A percentile compares a stretch with the other conserved stretches of the same genome.
Evolutionary conservation across 768 basidiomycete genomes (phyloP).

Genomic region (Tylopilus cervinicoccineus): DNA sequence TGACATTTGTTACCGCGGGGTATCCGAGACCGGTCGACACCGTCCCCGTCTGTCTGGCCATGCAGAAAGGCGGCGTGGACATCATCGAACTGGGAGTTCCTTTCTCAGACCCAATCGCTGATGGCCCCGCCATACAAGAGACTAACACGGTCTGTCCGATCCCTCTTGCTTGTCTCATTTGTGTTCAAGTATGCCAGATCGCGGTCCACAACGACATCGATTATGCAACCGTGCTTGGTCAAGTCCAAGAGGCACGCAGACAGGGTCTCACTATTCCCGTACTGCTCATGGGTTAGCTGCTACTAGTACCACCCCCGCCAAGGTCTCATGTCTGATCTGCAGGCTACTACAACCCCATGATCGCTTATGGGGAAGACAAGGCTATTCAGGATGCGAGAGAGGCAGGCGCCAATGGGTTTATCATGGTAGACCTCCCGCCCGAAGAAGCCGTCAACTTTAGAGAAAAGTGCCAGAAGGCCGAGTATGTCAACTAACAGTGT

Average conservation of each 20-base stretch:
- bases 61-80: slow-evolving; percentile 92
- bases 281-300: slow-evolving; percentile 36
- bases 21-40: slow-evolving; percentile 79
- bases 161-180: neutral
- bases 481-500: slow-evolving; percentile 47
- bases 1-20: slow-evolving; percentile 94
- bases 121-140: slow-evolving; percentile 91
- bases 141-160: slow-evolving; percentile 66
- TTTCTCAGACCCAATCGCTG: slow-evolving; percentile 87
- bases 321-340: neutral
- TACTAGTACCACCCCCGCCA: neutral
- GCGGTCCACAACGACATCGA: slow-evolving; percentile 80
- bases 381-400: slow-evolving; percentile 86
- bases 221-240: slow-evolving; percentile 68
- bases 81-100: slow-evolving; percentile 89
- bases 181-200: slow-evolving; percentile 45
- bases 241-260: slow-evolving; percentile 73
- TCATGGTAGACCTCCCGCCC: slow-evolving; percentile 96
- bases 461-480: slow-evolving; percentile 74
- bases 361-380: slow-evolving; percentile 93
- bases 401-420: slow-evolving; percentile 95
- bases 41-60: slow-evolving; percentile 82
- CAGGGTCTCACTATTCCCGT: slow-evolving; percentile 83
- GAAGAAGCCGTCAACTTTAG: slow-evolving; percentile 93
- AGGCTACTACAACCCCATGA: slow-evolving; percentile 98